Conservation (phyloP, 257 asterid species). For the Nicotiana attenuata region DNA sequence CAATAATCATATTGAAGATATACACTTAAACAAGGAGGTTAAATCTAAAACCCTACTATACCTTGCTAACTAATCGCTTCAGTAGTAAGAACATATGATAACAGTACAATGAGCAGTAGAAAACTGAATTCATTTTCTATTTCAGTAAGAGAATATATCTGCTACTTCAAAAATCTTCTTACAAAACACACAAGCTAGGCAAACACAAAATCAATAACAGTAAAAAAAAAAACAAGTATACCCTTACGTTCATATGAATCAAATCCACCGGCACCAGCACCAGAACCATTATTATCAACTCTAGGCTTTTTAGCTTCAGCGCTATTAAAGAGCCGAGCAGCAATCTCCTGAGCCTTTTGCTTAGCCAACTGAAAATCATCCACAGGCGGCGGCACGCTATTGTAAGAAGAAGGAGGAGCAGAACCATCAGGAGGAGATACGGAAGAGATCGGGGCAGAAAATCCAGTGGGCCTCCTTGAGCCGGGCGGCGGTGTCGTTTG, state of each 20-base stretch:
- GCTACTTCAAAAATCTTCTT: no score
- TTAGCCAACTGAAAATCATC: conserved; percentile 82
- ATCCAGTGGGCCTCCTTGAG: conserved; percentile 65
- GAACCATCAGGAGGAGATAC: conserved; percentile 50
- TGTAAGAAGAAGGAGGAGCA: conserved; percentile 45
- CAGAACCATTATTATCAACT: conserved; percentile 65
- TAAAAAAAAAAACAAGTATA: background rate
- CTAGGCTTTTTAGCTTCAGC: conserved; percentile 66
- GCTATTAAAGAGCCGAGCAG: conserved; percentile 63
- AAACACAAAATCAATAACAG: background rate
- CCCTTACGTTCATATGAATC: background rate
- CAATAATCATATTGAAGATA: background rate
- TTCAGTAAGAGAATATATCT: no score
- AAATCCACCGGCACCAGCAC: conserved; percentile 29
- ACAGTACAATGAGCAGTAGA: background rate
- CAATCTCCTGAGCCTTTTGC: conserved; percentile 92
- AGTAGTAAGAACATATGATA: background rate
- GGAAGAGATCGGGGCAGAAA: conserved; percentile 51
- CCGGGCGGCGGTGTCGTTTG: conserved; percentile 48
- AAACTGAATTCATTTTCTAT: background rate
- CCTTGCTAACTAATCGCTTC: background rate
- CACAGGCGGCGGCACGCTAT: conserved; percentile 71
- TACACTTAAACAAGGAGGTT: background rate
- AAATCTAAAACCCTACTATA: background rate
- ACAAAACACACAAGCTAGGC: background rate